A percentile compares a stretch with the other conserved stretches of the same genome.
Evolutionary conservation across 1,284 basidiomycete species (phyloP).

Genomic region (Cryptococcus hybrid): DNA sequence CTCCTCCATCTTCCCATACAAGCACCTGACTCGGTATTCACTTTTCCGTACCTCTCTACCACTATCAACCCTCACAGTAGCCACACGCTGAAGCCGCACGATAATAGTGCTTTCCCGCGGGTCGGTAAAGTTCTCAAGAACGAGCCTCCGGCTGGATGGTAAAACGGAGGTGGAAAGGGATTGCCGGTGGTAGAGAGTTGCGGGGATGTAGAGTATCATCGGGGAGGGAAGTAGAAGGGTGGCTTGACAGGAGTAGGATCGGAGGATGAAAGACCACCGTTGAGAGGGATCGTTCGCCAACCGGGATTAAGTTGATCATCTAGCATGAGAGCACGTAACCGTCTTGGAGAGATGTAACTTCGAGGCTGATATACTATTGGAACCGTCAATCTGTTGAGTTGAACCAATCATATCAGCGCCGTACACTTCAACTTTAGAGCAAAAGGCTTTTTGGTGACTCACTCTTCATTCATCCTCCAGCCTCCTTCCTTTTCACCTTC

Average conservation of each 20-base stretch:
- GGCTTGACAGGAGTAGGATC: constrained; percentile 14
- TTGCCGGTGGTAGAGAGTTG: constrained; percentile 16
- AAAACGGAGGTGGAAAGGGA: constrained; percentile 39
- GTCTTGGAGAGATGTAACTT: constrained; percentile 29
- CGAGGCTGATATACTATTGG: constrained; percentile 36
- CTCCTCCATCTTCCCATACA: constrained; percentile 34
- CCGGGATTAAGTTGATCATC: constrained; percentile 37
- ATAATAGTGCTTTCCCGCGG: constrained; percentile 26
- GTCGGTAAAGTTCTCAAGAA: constrained; percentile 31
- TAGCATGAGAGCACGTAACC: constrained; percentile 24
- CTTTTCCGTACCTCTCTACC: constrained; percentile 31
- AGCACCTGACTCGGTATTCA: constrained; percentile 30
- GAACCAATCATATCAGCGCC: not conserved
- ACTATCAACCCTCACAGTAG: constrained; percentile 24
- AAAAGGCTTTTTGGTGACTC: constrained; percentile 7
- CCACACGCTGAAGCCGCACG: constrained; percentile 32
- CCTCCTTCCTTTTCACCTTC: constrained; percentile 28
- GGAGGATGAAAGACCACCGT: constrained; percentile 17
- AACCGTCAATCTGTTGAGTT: constrained; percentile 19
- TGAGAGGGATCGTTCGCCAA: constrained; percentile 31
- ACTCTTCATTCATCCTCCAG: constrained; percentile 36
- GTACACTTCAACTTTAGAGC: not conserved
- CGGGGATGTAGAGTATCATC: constrained; percentile 30
- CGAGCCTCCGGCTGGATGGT: constrained; percentile 18
- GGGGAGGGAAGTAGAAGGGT: constrained; percentile 34